Base-by-base conservation (phyloP, 495 filamentous ascomycete species). In the Xylaria acuta region DNA sequence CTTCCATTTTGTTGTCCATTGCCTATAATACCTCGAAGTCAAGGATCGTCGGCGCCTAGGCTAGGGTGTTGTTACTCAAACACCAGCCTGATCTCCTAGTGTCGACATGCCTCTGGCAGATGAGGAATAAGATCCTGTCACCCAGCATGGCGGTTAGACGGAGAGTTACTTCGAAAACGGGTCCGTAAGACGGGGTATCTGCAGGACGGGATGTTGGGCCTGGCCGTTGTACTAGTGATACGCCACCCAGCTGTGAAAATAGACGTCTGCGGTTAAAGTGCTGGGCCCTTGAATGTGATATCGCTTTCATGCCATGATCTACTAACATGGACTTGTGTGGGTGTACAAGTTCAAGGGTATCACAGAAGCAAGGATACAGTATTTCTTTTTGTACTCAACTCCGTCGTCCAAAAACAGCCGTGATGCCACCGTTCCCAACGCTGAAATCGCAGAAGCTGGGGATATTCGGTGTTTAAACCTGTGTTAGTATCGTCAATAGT, bases 131-230 rank as follows among this genome's bases (percentile, higher is more conserved):
- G 38, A 9, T 64, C 20, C 60, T 22, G 27, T 64, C 62, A 47
- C 62, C 62, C 62, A 49, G 41, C 14, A 34, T 47, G 22, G 60
- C 41, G 62, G 27, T n/a, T 64, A 64, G 25, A 43, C 25, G 25
- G 36, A 27, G 62, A 14, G 40, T 47, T 45, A 30, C 9, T 47
- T 45, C 16, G 40, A 18, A 45, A 32, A 64, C 8, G 25, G 62
- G 40, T 30, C 62, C n/a, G 62, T 25, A 47, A 22, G n/a, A 41
- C 59, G 59, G 59, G 59, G n/a, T n/a, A n/a, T n/a, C 62, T 14
- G 62, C 40, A 47, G 38, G n/a, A 41, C 59, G 59, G 59, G 59
- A 43, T 27, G 30, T 62, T 62, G 20, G 41, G 5, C n/a, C 22
- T 64, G 62, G 40, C 25, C 62, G 34, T 16, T 11, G 22, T 22